Percentiles rank a stretch among this genome's conserved stretches.
Evolutionary conservation across 2,329 filamentous ascomycete genomes (phyloP).

Genomic region (Sporothrix schenckii): DNA sequence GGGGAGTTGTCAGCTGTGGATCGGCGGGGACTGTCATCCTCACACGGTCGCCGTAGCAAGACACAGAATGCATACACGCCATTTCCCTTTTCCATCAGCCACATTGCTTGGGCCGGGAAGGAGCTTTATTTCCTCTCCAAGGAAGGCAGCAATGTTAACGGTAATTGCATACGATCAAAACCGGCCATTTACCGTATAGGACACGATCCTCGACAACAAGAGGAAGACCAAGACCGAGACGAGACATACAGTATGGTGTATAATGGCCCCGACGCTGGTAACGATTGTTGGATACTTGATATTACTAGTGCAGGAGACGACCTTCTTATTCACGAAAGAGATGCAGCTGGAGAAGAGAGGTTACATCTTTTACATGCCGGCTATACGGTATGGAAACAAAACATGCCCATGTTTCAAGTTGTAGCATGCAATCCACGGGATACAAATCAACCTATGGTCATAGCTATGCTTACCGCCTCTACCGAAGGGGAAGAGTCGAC

Average conservation of each 20-base stretch:
- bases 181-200: neutral
- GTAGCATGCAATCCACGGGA: neutral
- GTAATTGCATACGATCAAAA: neutral
- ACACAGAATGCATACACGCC: neutral
- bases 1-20: neutral
- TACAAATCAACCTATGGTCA: neutral
- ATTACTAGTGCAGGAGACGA: neutral
- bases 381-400: neutral
- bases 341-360: neutral
- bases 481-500: neutral
- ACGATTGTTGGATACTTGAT: neutral
- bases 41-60: neutral
- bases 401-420: neutral
- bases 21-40: neutral
- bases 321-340: neutral
- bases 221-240: neutral
- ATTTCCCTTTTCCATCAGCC: neutral
- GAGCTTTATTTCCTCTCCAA: neutral
- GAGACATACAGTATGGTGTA: slow-evolving; percentile 1
- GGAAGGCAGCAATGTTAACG: neutral
- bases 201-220: neutral
- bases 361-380: neutral
- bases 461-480: neutral
- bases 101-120: neutral
- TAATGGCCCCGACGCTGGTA: neutral